Evolutionary conservation across 345 rosid species (phyloP), one percentile per base, ranked within the genome.

Genomic region (Noccaea bulbosa): DNA sequence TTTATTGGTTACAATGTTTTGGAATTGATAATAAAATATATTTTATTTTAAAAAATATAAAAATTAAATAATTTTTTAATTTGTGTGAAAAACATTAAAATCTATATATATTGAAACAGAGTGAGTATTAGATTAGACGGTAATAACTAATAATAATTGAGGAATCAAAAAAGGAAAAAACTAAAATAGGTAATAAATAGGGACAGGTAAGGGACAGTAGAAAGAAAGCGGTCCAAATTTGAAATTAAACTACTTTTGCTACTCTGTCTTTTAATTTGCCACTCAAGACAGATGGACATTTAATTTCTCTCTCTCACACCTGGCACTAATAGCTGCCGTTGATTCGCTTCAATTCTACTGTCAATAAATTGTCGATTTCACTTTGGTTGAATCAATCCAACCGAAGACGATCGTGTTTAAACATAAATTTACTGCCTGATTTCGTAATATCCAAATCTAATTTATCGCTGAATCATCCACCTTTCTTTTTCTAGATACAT

Each of bases 161-260:
- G n/a, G 16, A 62, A 16, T 45, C 15, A 10, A 30, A 48, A 24
- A 32, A 5, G 4, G 7, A 2, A 51, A 33, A 54, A 49, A 27
- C 67, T 59, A 43, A 33, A 62, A 48, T 2, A 3, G 41, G 62
- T 74, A 67, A 59, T 67, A 67, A 67, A 67, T 61, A 53, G 20
- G 64, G 78, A 74, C 69, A 68, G 73, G 62, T 67, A 67, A 45
- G 51, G 51, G 49, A 51, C 78, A 60, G 69, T 59, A 60, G 63
- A 45, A 67, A 74, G 67, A 11, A 16, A 67, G 5, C 56, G 48
- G 73, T 67, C 69, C 78, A 67, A 74, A 74, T 33, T 43, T 30
- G 40, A 74, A 57, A 66, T 24, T 24, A 59, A 67, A 44, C 41
- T 15, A 74, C 61, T 43, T 49, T 60, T 60, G 49, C 30, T 1